Conservation (phyloP, 768 basidiomycete species). For the Holtermanniella nyarrowii region DNA sequence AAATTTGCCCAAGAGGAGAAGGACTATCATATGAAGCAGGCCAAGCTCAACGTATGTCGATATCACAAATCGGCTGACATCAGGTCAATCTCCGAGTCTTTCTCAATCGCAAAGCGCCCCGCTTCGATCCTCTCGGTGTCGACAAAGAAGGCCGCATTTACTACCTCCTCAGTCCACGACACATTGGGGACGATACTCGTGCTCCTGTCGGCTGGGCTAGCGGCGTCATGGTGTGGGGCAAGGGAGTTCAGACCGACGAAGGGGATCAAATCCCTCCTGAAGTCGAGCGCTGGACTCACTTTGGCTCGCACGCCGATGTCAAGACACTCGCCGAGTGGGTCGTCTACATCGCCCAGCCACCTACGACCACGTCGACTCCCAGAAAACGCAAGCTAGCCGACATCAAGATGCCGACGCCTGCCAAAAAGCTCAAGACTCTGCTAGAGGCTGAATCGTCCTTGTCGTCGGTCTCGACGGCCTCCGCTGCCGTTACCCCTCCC, state of each 20-base stretch:
- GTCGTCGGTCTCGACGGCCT: background rate
- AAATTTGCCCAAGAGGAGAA: slow-evolving; percentile 4
- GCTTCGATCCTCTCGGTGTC: slow-evolving; percentile 17
- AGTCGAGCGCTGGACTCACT: slow-evolving; percentile 24
- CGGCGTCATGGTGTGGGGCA: slow-evolving; percentile 21
- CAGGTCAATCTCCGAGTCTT: slow-evolving; percentile 18
- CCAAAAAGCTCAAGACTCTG: background rate
- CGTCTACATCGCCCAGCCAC: background rate
- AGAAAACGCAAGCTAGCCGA: background rate
- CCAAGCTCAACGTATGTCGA: slow-evolving; percentile 10
- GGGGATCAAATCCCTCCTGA: slow-evolving; percentile 6
- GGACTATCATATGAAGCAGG: slow-evolving; percentile 6
- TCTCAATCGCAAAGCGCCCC: slow-evolving; percentile 6
- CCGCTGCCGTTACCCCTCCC: too few species aligned
- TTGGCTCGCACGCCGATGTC: slow-evolving; percentile 12
- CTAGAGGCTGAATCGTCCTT: background rate
- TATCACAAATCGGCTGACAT: background rate
- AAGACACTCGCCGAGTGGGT: slow-evolving; percentile 16
- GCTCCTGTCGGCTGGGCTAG: slow-evolving; percentile 25
- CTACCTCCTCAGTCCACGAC: slow-evolving; percentile 12
- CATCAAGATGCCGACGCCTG: background rate
- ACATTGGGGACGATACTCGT: slow-evolving; percentile 11
- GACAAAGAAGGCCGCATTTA: slow-evolving; percentile 25
- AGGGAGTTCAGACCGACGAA: slow-evolving; percentile 3
- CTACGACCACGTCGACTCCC: background rate